Evolutionary conservation across 1,139 yeast species (phyloP).

Genomic region (Spathaspora jeffriesii): DNA sequence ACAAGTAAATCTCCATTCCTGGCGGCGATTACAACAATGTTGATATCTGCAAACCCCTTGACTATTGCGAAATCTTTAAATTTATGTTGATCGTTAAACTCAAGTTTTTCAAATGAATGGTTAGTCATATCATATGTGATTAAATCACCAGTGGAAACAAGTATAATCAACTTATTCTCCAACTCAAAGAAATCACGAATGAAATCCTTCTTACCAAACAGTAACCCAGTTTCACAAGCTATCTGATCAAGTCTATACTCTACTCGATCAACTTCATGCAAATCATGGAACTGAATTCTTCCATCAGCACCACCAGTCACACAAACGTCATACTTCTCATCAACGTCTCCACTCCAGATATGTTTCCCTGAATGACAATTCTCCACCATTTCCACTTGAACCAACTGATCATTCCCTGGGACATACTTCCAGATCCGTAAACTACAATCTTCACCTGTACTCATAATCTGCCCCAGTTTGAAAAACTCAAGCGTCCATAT

Average conservation of each 20-base stretch:
- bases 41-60: constrained; percentile 40
- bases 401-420: constrained; percentile 21
- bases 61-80: constrained; percentile 54
- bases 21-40: constrained; percentile 49
- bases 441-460: constrained; percentile 90
- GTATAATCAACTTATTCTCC: constrained; percentile 43
- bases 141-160: constrained; percentile 66
- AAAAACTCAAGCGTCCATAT: constrained; percentile 82
- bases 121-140: constrained; percentile 25
- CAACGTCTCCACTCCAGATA: constrained; percentile 80
- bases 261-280: constrained; percentile 20
- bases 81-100: constrained; percentile 20
- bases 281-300: constrained; percentile 62
- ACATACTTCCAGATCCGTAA: constrained; percentile 72
- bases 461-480: constrained; percentile 30
- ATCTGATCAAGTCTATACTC: constrained; percentile 33
- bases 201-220: constrained; percentile 49
- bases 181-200: constrained; percentile 62
- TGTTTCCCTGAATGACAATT: constrained; percentile 83
- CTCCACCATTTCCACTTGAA: constrained; percentile 37
- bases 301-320: constrained; percentile 95
- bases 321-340: constrained; percentile 43
- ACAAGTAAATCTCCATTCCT: constrained; percentile 54
- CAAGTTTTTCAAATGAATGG: constrained; percentile 17
- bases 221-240: constrained; percentile 22